These are phyloP conservation scores for Plantago coronopus DNA, from an alignment of 305 asterid species.

Conservation along the genomic window DNA sequence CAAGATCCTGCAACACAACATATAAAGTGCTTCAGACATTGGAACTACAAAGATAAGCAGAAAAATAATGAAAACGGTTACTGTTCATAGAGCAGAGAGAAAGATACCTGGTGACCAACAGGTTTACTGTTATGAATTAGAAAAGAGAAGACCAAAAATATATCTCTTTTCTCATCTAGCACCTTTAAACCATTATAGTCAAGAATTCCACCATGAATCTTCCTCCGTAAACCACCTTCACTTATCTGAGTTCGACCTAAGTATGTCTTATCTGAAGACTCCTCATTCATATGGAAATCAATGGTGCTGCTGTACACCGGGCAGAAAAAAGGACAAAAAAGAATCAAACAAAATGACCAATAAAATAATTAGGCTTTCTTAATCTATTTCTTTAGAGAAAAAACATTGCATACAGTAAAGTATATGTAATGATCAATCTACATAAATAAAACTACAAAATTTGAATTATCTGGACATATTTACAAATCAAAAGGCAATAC, in stretches of 20 bases:
- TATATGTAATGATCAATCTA: neutral
- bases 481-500: neutral
- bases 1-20: slow-evolving; percentile 82
- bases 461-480: neutral
- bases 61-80: no score
- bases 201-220: slow-evolving; percentile 56
- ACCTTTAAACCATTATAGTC: slow-evolving; percentile 64
- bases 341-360: neutral
- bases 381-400: neutral
- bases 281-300: slow-evolving; percentile 41
- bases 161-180: slow-evolving; percentile 73
- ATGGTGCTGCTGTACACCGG: slow-evolving; percentile 34
- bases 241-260: slow-evolving; percentile 36
- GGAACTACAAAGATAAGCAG: neutral
- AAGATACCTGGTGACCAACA: slow-evolving; percentile 88
- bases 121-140: slow-evolving; percentile 90
- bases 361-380: neutral
- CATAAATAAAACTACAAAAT: neutral
- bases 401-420: neutral
- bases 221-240: slow-evolving; percentile 48
- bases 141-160: slow-evolving; percentile 69
- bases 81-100: slow-evolving; percentile 8
- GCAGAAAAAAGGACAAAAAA: slow-evolving; percentile 13
- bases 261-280: slow-evolving; percentile 38
- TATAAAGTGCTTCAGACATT: neutral